Evolutionary conservation across 805 yeast species (phyloP).

Genomic region (Saturnispora quitensis): DNA sequence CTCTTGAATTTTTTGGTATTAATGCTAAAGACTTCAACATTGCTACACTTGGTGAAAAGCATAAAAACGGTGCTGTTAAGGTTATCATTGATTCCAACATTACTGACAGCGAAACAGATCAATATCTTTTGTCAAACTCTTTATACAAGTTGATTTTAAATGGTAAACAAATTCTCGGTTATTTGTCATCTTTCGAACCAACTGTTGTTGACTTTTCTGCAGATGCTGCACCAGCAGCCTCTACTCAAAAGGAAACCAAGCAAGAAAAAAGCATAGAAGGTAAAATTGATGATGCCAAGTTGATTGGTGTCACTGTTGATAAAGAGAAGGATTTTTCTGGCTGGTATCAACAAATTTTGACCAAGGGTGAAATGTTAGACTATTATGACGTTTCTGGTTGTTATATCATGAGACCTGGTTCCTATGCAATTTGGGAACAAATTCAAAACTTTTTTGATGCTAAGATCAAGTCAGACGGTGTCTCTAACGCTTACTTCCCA

Average conservation of each 20-base stretch:
- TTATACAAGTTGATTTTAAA: slow-evolving; percentile 42
- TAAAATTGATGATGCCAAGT: slow-evolving; percentile 71
- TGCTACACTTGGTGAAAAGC: slow-evolving; percentile 38
- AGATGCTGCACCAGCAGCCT: slow-evolving; percentile 32
- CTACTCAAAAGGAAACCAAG: slow-evolving; percentile 21
- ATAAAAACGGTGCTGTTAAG: slow-evolving; percentile 48
- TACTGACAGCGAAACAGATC: slow-evolving; percentile 29
- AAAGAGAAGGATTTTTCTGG: slow-evolving; percentile 87
- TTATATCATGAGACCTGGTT: slow-evolving; percentile 93
- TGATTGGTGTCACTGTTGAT: slow-evolving; percentile 93
- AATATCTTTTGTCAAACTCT: slow-evolving; percentile 40
- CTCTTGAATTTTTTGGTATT: slow-evolving; percentile 50
- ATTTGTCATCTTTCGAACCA: slow-evolving; percentile 44
- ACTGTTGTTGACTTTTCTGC: slow-evolving; percentile 46
- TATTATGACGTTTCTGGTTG: slow-evolving; percentile 99
- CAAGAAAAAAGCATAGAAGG: slow-evolving; percentile 31
- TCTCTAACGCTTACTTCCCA: slow-evolving; percentile 93
- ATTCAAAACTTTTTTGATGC: slow-evolving; percentile 83
- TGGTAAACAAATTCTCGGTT: slow-evolving; percentile 38
- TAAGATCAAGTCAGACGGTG: slow-evolving; percentile 80
- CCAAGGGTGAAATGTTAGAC: slow-evolving; percentile 97
- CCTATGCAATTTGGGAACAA: slow-evolving; percentile 89
- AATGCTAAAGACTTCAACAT: slow-evolving; percentile 54
- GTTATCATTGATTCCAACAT: slow-evolving; percentile 49
- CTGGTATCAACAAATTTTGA: slow-evolving; percentile 95